A percentile compares a stretch with the other conserved stretches of the same genome.
Evolutionary conservation across 176 grass and related monocot species (phyloP).

Genomic region (Poa annua): DNA sequence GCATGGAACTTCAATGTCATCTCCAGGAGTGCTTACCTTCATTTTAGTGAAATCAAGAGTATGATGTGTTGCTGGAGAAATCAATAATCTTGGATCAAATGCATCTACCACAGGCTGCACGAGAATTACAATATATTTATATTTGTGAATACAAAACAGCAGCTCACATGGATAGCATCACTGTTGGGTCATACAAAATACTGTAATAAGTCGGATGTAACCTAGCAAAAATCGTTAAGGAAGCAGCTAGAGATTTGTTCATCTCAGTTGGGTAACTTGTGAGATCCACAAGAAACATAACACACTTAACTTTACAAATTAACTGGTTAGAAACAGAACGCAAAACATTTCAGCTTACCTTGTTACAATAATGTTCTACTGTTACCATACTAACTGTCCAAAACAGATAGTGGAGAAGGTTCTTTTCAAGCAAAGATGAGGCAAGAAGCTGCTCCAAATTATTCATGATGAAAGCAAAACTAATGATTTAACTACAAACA

Average conservation of each 20-base stretch:
- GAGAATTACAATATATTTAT: conserved; percentile 33
- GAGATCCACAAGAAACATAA: background rate
- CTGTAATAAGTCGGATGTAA: background rate
- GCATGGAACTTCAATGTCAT: conserved; percentile 38
- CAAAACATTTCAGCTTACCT: conserved; percentile 26
- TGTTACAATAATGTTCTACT: background rate
- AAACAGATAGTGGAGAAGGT: background rate
- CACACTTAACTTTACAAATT: conserved; percentile 12
- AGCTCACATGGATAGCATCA: background rate
- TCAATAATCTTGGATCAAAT: conserved; percentile 94
- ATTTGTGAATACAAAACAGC: background rate
- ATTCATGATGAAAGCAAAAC: conserved; percentile 1
- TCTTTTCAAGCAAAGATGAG: conserved; percentile 18
- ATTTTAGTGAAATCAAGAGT: conserved; percentile 82
- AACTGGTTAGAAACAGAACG: background rate
- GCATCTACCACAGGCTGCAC: conserved; percentile 99
- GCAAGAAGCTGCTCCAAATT: background rate
- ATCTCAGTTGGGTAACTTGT: background rate
- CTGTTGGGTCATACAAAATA: conserved; percentile 4
- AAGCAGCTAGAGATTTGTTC: conserved; percentile 25
- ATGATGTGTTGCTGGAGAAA: conserved; percentile 72
- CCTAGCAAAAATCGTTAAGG: background rate
- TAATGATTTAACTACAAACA: conserved; percentile 7
- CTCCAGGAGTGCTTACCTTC: conserved; percentile 56
- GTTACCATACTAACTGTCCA: conserved; percentile 8